Base-by-base conservation (phyloP, 805 yeast genomes). In the Cyberlindnera euphorbiae region DNA sequence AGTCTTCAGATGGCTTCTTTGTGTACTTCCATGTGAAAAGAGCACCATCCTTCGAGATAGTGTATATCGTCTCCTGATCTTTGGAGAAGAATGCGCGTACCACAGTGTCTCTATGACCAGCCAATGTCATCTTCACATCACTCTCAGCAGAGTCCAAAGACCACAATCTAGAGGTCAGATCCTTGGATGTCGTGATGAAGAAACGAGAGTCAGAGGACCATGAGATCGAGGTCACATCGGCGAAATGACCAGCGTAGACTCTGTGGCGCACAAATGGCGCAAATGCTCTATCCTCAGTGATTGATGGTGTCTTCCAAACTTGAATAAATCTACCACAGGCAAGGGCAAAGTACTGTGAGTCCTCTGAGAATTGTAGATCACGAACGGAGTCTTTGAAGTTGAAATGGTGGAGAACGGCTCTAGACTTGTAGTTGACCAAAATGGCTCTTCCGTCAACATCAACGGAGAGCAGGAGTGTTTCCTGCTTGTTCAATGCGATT, bases 131-230 rank as follows among this genome's bases (percentile, higher is more conserved):
- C 12, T 90, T 84, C 4, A 89, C 96, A 48, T 59, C 76, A 50
- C 69, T 80, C 66, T 74, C 93, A 19, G 73, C 79, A 0, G 83
- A 65, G 30, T 76, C 66, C 26, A 93, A 64, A 1, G 97, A 86
- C 62, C 79, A 90, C 7, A 93, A 72, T 47, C 89, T 75, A 2
- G 95, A 79, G 0, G 97, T 84, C 71, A 93, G 70, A 63, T 93
- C 98, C 55, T 86, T 85, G 16, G 95, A 82, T 2, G 95, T 73
- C 3, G 96, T 77, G 28, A 93, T 66, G 49, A 93, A 73, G 55
- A 88, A 93, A 49, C 96, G 72, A 5, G 96, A 84, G 60, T 93
- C 98, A 19, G 69, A 70, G 1, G 97, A 86, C 97, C 97, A 93
- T 3, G 85, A 70, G 9, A 93, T 59, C 2, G 88, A 76, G 2